These are phyloP conservation scores for Angophora floribunda DNA, from an alignment of 345 rosid genomes.

Conservation along the genomic window DNA sequence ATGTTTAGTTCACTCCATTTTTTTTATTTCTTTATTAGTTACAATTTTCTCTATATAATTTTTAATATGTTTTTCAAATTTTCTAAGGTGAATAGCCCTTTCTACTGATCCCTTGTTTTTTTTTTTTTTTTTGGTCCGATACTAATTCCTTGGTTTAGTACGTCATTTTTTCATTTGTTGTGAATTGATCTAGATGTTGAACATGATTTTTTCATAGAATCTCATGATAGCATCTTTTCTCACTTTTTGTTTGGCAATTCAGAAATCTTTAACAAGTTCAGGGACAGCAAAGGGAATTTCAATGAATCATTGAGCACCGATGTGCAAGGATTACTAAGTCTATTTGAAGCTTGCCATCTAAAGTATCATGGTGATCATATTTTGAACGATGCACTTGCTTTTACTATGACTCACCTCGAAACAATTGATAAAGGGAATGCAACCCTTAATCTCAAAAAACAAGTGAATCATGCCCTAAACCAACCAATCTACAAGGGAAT, in stretches of 20 bases:
- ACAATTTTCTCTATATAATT: too few species aligned
- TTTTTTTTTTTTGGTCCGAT: too few species aligned
- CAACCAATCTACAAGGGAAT: background rate
- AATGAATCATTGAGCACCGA: background rate
- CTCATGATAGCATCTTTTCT: background rate
- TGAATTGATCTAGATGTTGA: background rate
- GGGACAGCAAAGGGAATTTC: background rate
- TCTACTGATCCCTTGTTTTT: too few species aligned
- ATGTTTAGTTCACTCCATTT: background rate
- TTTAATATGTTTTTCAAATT: too few species aligned
- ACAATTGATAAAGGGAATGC: background rate
- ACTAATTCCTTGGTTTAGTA: background rate
- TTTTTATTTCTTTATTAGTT: too few species aligned
- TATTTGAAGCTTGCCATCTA: conserved; percentile 27
- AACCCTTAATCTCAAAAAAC: background rate
- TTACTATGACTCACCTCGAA: conserved; percentile 9
- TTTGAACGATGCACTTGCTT: conserved; percentile 20
- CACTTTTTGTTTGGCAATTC: background rate
- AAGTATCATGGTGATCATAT: conserved; percentile 12
- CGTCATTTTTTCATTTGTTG: background rate
- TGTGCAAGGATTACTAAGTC: conserved; percentile 10
- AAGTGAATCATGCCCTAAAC: background rate
- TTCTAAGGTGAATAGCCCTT: background rate
- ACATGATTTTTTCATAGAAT: too few species aligned
- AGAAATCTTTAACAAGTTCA: conserved; percentile 21